These are phyloP conservation scores for Phytophthora hybrid DNA, from an alignment of 352 stramenopile species.

Conservation along the genomic window DNA sequence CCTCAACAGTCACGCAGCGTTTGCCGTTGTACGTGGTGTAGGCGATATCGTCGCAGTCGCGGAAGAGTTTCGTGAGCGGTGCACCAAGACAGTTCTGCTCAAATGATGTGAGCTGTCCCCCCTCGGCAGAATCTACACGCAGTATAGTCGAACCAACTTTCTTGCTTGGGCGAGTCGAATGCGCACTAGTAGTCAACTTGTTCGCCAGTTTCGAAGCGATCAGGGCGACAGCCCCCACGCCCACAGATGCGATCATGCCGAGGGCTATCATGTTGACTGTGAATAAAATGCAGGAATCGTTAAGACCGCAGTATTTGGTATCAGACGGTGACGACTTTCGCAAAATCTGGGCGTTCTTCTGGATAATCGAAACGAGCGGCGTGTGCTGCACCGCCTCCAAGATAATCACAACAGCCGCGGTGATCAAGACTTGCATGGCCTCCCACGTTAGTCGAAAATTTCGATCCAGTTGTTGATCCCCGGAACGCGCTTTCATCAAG, in stretches of 20 bases:
- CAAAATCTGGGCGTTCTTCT: no score
- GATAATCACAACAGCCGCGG: background rate
- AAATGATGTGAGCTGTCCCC: constrained; percentile 2
- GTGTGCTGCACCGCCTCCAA: background rate
- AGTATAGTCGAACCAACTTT: no score
- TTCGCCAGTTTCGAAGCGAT: no score
- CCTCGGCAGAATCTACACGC: background rate
- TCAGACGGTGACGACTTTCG: no score
- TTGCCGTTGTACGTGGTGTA: constrained; percentile 6
- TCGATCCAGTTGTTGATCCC: background rate
- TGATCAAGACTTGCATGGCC: background rate
- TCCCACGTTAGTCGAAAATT: background rate
- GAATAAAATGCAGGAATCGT: no score
- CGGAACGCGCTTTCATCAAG: background rate
- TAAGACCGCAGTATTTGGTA: no score
- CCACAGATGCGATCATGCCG: no score
- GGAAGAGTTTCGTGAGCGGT: constrained; percentile 8
- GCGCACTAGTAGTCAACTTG: no score
- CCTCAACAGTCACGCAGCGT: background rate
- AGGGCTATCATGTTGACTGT: no score
- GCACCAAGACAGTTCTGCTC: constrained; percentile 17
- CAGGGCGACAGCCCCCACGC: no score
- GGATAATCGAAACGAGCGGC: background rate
- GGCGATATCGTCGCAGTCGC: constrained; percentile 21
- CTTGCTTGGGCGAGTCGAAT: no score